Conservation (phyloP, 139 green algal species). For the Chlorella sp. region DNA sequence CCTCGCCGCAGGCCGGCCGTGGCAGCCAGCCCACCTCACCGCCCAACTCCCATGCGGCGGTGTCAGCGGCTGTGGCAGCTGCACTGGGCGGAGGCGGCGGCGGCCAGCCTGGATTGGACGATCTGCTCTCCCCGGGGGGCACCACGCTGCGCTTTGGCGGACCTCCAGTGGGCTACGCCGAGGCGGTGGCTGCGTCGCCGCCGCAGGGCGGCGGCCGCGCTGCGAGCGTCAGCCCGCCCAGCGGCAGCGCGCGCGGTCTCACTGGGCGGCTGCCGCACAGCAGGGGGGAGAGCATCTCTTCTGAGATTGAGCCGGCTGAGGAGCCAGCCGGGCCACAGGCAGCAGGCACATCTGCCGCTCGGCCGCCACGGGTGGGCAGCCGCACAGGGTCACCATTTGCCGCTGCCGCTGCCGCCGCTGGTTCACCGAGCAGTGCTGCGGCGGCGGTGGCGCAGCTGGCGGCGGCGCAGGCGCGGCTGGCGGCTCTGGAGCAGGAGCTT, state of each 20-base stretch:
- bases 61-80: constrained; percentile 2
- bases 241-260: neutral
- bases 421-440: neutral
- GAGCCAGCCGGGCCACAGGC: neutral
- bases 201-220: neutral
- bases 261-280: neutral
- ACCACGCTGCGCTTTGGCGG: constrained; percentile 29
- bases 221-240: constrained; percentile 1
- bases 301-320: constrained; percentile 31
- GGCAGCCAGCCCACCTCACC: neutral
- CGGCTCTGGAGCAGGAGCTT: constrained; percentile 15
- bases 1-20: neutral
- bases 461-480: constrained; percentile 7
- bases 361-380: neutral
- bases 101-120: neutral
- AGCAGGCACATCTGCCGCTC: too few relatives aligned
- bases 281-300: constrained; percentile 14
- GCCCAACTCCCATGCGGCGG: neutral
- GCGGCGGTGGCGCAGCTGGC: neutral
- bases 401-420: neutral
- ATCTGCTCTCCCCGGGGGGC: constrained; percentile 26
- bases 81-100: neutral
- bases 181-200: neutral
- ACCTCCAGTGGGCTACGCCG: constrained; percentile 23
- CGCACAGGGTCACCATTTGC: neutral